These are phyloP conservation scores for Tetrapisispora namnaoensis DNA, from an alignment of 805 yeast genomes.

Conservation along the genomic window DNA sequence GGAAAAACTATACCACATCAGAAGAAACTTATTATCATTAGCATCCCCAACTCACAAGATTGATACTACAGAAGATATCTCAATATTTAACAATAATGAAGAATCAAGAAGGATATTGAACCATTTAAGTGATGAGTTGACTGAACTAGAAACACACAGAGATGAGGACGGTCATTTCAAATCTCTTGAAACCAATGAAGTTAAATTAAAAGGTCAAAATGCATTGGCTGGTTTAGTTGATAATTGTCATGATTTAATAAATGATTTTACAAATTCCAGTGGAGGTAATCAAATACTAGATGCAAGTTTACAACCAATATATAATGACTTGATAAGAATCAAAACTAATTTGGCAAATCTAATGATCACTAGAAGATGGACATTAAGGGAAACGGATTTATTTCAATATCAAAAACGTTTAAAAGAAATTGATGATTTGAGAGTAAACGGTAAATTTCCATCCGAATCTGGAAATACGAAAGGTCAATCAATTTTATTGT, in stretches of 20 bases:
- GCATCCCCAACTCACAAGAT: conserved; percentile 32
- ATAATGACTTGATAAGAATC: conserved; percentile 51
- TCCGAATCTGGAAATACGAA: conserved; percentile 32
- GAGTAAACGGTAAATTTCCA: conserved; percentile 53
- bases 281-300: conserved; percentile 33
- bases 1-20: conserved; percentile 50
- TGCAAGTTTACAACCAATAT: conserved; percentile 46
- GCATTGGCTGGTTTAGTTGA: conserved; percentile 69
- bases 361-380: conserved; percentile 92
- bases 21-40: conserved; percentile 50
- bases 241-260: conserved; percentile 67
- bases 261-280: conserved; percentile 47
- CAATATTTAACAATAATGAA: conserved; percentile 4
- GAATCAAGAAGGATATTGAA: conserved; percentile 22
- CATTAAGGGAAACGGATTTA: conserved; percentile 89
- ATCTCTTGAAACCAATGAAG: conserved; percentile 28
- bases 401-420: conserved; percentile 71
- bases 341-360: conserved; percentile 72
- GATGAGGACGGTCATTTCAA: conserved; percentile 49
- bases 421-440: conserved; percentile 60
- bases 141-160: conserved; percentile 38
- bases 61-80: conserved; percentile 6
- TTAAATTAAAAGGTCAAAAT: conserved; percentile 32
- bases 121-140: conserved; percentile 31
- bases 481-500: conserved; percentile 57